phyloP scores from a whole-genome alignment of 805 yeast species.

The Zygotorulaspora florentina region DNA sequence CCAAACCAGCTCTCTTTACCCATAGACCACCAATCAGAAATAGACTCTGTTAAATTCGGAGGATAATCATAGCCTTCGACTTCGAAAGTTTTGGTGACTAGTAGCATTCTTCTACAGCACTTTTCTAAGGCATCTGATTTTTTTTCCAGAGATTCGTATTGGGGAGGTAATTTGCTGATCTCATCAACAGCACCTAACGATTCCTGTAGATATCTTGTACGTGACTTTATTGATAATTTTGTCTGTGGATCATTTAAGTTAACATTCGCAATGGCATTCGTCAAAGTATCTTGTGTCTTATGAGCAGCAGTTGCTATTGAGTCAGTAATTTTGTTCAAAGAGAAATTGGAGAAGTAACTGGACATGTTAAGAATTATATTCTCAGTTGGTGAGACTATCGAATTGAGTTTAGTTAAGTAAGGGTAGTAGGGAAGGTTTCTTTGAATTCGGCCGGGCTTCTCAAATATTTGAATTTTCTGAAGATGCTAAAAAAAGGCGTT shows the following conservation, averaged over 20 bases:
- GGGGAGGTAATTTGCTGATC: conserved; percentile 69
- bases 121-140: conserved; percentile 61
- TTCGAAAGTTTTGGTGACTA: conserved; percentile 59
- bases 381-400: background rate
- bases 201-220: conserved; percentile 44
- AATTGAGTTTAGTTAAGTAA: background rate
- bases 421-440: background rate
- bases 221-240: conserved; percentile 27
- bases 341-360: conserved; percentile 23
- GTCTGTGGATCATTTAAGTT: conserved; percentile 32
- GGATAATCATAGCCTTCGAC: conserved; percentile 80
- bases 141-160: conserved; percentile 62
- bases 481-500: background rate
- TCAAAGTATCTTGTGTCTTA: conserved; percentile 29
- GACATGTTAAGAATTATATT: conserved; percentile 4
- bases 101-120: conserved; percentile 50
- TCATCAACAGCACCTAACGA: conserved; percentile 62
- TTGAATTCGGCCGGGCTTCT: background rate
- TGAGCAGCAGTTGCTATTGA: conserved; percentile 32
- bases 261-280: conserved; percentile 26
- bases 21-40: conserved; percentile 48
- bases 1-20: conserved; percentile 25
- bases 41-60: conserved; percentile 67
- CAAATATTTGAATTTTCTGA: background rate
- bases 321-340: conserved; percentile 30